Percentiles rank a stretch among this genome's conserved stretches.
Evolutionary conservation across 1,284 basidiomycete genomes (phyloP).

Genomic region (Fomitopsis pinicola): DNA sequence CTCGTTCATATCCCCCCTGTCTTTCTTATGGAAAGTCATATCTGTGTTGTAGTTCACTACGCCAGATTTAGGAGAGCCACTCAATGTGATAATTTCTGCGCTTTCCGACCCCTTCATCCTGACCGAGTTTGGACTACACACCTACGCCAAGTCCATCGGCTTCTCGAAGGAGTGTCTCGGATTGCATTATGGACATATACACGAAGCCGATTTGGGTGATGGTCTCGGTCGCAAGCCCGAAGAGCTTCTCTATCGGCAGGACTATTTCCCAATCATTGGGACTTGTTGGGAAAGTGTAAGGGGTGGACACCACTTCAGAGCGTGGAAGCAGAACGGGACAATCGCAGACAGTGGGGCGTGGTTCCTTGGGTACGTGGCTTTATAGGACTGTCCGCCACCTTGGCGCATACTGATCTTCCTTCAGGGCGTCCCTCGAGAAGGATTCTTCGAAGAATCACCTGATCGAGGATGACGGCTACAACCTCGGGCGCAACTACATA

Average conservation of each 20-base stretch:
- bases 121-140: constrained; percentile 35
- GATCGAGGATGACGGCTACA: constrained; percentile 74
- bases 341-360: constrained; percentile 39
- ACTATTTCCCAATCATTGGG: constrained; percentile 39
- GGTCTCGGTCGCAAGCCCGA: constrained; percentile 37
- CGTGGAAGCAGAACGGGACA: constrained; percentile 44
- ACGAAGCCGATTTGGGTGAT: constrained; percentile 44
- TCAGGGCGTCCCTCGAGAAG: constrained; percentile 71
- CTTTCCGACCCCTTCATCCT: constrained; percentile 41
- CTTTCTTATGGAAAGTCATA: not conserved
- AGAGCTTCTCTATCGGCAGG: constrained; percentile 38
- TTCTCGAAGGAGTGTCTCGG: constrained; percentile 51
- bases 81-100: constrained; percentile 44
- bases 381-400: not conserved
- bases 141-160: constrained; percentile 59
- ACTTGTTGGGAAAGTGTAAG: constrained; percentile 46
- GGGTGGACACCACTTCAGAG: constrained; percentile 44
- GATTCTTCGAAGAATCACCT: constrained; percentile 64
- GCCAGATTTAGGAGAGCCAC: constrained; percentile 38
- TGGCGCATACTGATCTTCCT: not conserved
- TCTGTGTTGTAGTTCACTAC: constrained; percentile 51
- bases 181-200: constrained; percentile 39
- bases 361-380: constrained; percentile 38
- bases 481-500: constrained; percentile 71
- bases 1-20: not conserved